A percentile compares a stretch with the other conserved stretches of the same genome.
phyloP scores from a whole-genome alignment of 768 basidiomycete species.

The Lactarius trivialis region DNA sequence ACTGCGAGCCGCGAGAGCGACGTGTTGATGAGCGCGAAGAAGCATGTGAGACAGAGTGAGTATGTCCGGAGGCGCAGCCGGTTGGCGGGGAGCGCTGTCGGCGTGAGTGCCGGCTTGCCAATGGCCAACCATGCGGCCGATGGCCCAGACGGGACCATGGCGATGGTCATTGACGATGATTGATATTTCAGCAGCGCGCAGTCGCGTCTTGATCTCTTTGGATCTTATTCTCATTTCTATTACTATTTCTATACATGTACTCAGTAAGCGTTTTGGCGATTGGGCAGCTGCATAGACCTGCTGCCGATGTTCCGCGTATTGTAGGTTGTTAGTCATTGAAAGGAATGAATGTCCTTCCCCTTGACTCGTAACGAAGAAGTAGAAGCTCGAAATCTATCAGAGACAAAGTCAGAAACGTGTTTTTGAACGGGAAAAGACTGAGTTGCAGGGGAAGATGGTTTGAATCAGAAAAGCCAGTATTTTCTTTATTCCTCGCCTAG shows the following conservation, averaged over 20 bases:
- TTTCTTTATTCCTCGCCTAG: slow-evolving; percentile 20
- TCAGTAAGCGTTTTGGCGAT: neutral
- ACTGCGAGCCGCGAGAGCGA: slow-evolving; percentile 28
- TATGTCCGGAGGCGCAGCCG: slow-evolving; percentile 53
- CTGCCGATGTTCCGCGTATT: neutral
- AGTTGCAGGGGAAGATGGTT: neutral
- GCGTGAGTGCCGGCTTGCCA: neutral
- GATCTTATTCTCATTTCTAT: slow-evolving; percentile 1
- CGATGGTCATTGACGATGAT: slow-evolving; percentile 22
- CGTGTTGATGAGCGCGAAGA: slow-evolving; percentile 60
- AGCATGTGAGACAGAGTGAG: slow-evolving; percentile 70
- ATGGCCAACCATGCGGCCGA: neutral
- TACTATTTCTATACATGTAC: slow-evolving; percentile 7
- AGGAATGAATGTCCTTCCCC: neutral
- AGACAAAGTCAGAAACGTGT: slow-evolving; percentile 1
- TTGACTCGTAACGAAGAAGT: neutral
- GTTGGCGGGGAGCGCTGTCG: slow-evolving; percentile 20
- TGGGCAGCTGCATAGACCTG: neutral
- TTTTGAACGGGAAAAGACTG: neutral
- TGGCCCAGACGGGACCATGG: slow-evolving; percentile 10
- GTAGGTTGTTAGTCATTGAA: slow-evolving; percentile 9
- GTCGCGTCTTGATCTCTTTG: neutral
- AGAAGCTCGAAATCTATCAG: neutral
- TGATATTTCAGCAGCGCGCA: neutral
- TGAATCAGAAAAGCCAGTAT: slow-evolving; percentile 24